These are phyloP conservation scores for Sarocladium strictum DNA, from an alignment of 2,329 filamentous ascomycete species.

Conservation along the genomic window DNA sequence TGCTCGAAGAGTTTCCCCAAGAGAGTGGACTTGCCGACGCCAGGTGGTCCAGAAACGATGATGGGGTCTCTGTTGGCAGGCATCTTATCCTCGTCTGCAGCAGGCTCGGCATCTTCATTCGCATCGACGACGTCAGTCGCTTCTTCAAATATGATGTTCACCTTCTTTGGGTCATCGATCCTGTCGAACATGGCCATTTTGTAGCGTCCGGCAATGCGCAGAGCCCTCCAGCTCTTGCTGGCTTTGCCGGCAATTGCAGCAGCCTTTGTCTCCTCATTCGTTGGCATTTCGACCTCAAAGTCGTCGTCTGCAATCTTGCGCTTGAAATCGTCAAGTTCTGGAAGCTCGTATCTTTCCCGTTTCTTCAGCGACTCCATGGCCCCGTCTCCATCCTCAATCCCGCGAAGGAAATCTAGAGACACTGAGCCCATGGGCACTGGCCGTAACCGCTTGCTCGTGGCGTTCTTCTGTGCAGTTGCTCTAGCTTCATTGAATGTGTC, in stretches of 20 bases:
- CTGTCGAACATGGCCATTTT: conserved; percentile 78
- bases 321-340: conserved; percentile 64
- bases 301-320: conserved; percentile 71
- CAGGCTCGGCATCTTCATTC: conserved; percentile 27
- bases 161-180: conserved; percentile 75
- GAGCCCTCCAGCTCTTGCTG: conserved; percentile 84
- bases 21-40: conserved; percentile 58
- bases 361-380: conserved; percentile 67
- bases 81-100: conserved; percentile 27
- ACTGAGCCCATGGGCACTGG: conserved; percentile 65
- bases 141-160: conserved; percentile 51
- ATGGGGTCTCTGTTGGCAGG: conserved; percentile 50
- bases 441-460: conserved; percentile 65
- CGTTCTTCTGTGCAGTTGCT: conserved; percentile 56
- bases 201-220: conserved; percentile 70
- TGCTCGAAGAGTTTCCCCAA: conserved; percentile 56
- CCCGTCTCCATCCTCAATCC: conserved; percentile 46
- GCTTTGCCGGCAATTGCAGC: conserved; percentile 64
- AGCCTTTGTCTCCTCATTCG: conserved; percentile 50
- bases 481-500: conserved; percentile 66
- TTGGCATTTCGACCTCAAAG: conserved; percentile 79
- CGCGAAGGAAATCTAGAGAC: conserved; percentile 71
- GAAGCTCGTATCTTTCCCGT: conserved; percentile 57
- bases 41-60: conserved; percentile 61
- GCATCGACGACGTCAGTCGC: conserved; percentile 30